Conservation (phyloP, 169 alveolate species). For the Cardiosporidium cionae region DNA sequence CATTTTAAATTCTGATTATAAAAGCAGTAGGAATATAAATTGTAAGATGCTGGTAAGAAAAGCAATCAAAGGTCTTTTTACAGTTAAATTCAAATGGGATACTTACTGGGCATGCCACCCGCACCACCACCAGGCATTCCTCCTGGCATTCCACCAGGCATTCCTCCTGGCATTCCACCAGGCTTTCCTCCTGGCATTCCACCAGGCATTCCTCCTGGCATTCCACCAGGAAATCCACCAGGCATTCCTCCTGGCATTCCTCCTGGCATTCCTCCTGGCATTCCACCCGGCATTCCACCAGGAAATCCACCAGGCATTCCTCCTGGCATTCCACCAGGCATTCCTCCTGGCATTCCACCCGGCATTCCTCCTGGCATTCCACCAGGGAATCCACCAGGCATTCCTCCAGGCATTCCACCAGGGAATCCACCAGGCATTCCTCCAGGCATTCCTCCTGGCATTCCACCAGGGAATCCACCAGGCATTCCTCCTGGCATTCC, state of each 20-base stretch:
- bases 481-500: conserved; percentile 29
- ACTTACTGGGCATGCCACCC: conserved; percentile 44
- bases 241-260: conserved; percentile 52
- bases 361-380: conserved; percentile 43
- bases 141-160: conserved; percentile 37
- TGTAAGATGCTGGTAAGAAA: conserved; percentile 1
- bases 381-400: conserved; percentile 49
- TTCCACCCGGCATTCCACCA: conserved; percentile 24
- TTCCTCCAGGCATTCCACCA: conserved; percentile 52
- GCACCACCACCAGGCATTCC: conserved; percentile 34
- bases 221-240: conserved; percentile 43
- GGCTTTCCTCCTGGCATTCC: conserved; percentile 50
- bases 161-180: conserved; percentile 46
- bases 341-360: conserved; percentile 33
- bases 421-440: conserved; percentile 45
- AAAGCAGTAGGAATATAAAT: neutral
- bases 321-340: conserved; percentile 57
- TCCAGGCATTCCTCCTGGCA: conserved; percentile 45
- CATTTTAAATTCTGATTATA: neutral
- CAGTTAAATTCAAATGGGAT: conserved; percentile 21
- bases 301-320: conserved; percentile 27
- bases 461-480: conserved; percentile 32
- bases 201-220: conserved; percentile 42
- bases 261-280: conserved; percentile 51
- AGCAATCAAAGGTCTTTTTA: conserved; percentile 31